These are phyloP conservation scores for Trapa incisa DNA, from an alignment of 345 rosid species.

Conservation along the genomic window DNA sequence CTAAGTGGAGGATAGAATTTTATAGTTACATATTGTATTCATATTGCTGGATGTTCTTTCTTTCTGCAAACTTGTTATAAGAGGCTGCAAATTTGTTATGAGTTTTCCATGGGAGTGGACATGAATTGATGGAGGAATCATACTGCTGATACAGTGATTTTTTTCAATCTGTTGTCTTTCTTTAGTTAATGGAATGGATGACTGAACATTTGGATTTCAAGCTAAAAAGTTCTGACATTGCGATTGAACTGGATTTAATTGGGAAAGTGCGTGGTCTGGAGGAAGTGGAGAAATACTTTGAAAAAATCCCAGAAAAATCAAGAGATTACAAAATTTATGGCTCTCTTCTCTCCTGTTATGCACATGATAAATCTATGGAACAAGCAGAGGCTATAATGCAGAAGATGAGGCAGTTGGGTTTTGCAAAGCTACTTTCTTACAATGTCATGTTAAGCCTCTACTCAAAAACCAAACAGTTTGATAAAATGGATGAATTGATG, in stretches of 20 bases:
- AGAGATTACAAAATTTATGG: conserved; percentile 13
- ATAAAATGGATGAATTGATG: conserved; percentile 30
- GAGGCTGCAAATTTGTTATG: background rate
- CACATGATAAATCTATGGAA: conserved; percentile 14
- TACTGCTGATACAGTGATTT: background rate
- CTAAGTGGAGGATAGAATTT: background rate
- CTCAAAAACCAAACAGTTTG: conserved; percentile 16
- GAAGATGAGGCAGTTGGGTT: conserved; percentile 23
- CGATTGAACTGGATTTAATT: conserved; percentile 32
- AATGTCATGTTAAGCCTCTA: conserved; percentile 52
- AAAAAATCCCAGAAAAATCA: conserved; percentile 12
- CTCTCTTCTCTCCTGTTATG: conserved; percentile 37
- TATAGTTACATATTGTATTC: background rate
- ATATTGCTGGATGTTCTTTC: background rate
- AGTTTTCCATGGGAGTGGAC: background rate
- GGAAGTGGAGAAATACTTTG: conserved; percentile 24
- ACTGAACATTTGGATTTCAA: conserved; percentile 14
- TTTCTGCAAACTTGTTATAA: background rate
- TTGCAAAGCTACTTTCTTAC: conserved; percentile 20
- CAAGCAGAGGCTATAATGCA: conserved; percentile 30
- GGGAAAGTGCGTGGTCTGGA: conserved; percentile 23
- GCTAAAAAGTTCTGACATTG: conserved; percentile 13
- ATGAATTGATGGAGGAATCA: background rate
- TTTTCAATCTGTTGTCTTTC: background rate
- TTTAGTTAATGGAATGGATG: conserved; percentile 38